phyloP scores from a whole-genome alignment of 495 filamentous ascomycete species.

The Annulohypoxylon nitens region DNA sequence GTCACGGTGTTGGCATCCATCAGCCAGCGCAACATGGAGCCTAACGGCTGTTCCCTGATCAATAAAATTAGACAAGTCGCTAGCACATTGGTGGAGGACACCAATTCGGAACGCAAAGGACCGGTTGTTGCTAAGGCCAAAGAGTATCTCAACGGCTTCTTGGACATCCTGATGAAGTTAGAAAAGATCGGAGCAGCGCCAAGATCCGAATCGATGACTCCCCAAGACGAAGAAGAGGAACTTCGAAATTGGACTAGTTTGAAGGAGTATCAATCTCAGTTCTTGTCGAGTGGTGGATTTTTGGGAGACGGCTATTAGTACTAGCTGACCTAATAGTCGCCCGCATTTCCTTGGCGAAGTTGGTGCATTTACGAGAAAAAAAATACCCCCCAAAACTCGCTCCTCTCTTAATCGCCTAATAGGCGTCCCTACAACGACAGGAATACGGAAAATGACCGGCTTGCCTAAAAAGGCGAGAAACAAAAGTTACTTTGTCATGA shows the following conservation, averaged over 20 bases:
- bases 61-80: constrained; percentile 81
- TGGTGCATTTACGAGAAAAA: background rate
- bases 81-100: constrained; percentile 76
- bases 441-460: background rate
- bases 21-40: constrained; percentile 83
- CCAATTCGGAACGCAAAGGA: constrained; percentile 69
- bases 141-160: constrained; percentile 74
- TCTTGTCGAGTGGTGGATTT: constrained; percentile 74
- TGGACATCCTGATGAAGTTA: constrained; percentile 77
- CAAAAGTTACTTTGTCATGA: background rate
- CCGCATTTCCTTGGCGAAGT: background rate
- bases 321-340: background rate
- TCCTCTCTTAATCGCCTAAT: background rate
- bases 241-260: constrained; percentile 79
- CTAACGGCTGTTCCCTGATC: constrained; percentile 79
- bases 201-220: constrained; percentile 48
- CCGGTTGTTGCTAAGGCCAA: constrained; percentile 69
- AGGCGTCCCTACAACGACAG: background rate
- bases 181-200: constrained; percentile 65
- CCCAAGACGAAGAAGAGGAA: constrained; percentile 78
- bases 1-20: constrained; percentile 76
- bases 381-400: background rate
- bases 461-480: background rate
- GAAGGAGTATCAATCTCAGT: constrained; percentile 77
- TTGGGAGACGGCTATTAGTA: constrained; percentile 35